Evolutionary conservation across 768 basidiomycete species (phyloP).

Genomic region (Suillus occidentalis): DNA sequence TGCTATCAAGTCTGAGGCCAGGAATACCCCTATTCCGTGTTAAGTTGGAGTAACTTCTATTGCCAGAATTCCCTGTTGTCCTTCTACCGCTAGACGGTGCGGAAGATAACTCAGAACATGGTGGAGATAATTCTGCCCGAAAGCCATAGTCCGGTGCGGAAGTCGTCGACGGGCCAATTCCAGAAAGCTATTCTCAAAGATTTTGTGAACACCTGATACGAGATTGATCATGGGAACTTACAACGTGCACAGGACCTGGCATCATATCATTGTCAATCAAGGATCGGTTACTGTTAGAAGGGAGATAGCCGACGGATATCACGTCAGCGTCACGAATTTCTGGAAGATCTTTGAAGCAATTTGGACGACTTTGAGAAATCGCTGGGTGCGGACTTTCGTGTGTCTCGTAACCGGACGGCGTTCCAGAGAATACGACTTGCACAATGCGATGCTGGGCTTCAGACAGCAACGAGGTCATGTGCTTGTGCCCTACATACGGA

Average conservation of each 20-base stretch:
- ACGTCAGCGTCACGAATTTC: background rate
- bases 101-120: background rate
- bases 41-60: background rate
- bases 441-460: slow-evolving; percentile 3
- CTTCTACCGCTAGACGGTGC: background rate
- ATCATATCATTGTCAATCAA: background rate
- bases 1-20: background rate
- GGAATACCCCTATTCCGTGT: background rate
- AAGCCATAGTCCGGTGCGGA: background rate
- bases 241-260: background rate
- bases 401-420: background rate
- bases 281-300: background rate
- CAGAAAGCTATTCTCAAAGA: background rate
- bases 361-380: background rate
- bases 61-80: no score
- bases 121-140: background rate
- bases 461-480: background rate
- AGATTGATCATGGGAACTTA: background rate
- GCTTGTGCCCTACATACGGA: background rate
- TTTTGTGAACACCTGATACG: background rate
- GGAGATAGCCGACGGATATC: background rate
- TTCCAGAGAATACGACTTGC: slow-evolving; percentile 1
- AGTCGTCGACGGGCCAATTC: background rate
- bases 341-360: slow-evolving; percentile 6
- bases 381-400: background rate